These are phyloP conservation scores for Cercospora zeina DNA, from an alignment of 2,329 filamentous ascomycete genomes.

Conservation along the genomic window DNA sequence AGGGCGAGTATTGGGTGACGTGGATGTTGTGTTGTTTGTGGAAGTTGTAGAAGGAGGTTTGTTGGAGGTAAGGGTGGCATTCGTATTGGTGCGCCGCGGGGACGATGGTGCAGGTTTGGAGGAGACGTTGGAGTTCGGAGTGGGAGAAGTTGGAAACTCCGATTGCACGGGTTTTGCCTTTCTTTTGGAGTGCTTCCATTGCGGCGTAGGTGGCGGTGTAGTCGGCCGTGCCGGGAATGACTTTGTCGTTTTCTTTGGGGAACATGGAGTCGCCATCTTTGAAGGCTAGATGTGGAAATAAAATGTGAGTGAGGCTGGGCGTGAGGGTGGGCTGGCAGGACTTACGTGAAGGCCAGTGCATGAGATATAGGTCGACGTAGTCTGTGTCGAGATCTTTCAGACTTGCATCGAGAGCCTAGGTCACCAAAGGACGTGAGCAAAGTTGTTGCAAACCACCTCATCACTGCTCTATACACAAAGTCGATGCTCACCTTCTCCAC, in stretches of 20 bases:
- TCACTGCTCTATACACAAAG: slow-evolving; percentile 64
- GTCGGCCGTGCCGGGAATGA: slow-evolving; percentile 48
- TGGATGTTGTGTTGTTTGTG: slow-evolving; percentile 55
- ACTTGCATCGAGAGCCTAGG: slow-evolving; percentile 46
- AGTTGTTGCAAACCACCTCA: slow-evolving; percentile 43
- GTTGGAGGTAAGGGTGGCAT: slow-evolving; percentile 56
- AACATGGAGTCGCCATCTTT: slow-evolving; percentile 46
- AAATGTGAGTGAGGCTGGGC: no score
- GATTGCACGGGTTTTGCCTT: slow-evolving; percentile 51
- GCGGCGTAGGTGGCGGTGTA: slow-evolving; percentile 56
- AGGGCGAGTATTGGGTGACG: slow-evolving; percentile 57
- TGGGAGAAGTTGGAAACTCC: slow-evolving; percentile 57
- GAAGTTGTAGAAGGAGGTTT: slow-evolving; percentile 52
- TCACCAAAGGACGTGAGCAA: slow-evolving; percentile 70
- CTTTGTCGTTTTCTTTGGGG: slow-evolving; percentile 48
- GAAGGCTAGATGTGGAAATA: slow-evolving; percentile 1
- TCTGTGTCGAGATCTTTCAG: slow-evolving; percentile 45
- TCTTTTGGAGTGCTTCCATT: slow-evolving; percentile 38
- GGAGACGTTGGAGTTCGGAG: slow-evolving; percentile 50
- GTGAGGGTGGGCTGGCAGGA: slow-evolving; percentile 14
- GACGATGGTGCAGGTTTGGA: slow-evolving; percentile 45
- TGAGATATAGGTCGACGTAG: slow-evolving; percentile 47
- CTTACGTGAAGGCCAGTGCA: slow-evolving; percentile 46
- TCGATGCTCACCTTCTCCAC: slow-evolving; percentile 53
- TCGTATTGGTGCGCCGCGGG: slow-evolving; percentile 51